phyloP scores from a whole-genome alignment of 73 alveolate species.

The Effrenium voratum region DNA sequence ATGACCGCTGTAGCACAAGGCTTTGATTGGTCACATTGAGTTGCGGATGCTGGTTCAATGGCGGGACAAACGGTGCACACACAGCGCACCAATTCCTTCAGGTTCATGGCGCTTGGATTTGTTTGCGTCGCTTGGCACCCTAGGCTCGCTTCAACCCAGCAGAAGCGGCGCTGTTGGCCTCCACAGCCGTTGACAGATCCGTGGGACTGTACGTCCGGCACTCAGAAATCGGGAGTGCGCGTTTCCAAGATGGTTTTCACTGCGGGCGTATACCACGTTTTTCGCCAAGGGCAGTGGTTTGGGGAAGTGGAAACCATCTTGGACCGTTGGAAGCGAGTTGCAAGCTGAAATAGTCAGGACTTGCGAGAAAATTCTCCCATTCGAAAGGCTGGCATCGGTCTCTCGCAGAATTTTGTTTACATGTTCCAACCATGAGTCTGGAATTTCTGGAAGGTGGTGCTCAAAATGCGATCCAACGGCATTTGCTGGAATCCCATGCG shows the following conservation, averaged over 20 bases:
- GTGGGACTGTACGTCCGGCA: conserved; percentile 94
- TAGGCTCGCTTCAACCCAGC: conserved; percentile 95
- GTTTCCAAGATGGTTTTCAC: too few relatives aligned
- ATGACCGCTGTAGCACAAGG: too few relatives aligned
- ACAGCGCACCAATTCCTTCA: too few relatives aligned
- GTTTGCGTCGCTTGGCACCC: neutral
- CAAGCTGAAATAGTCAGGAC: conserved; percentile 28
- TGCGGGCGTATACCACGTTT: too few relatives aligned
- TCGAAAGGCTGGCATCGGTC: conserved; percentile 81
- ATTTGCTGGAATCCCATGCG: conserved; percentile 96
- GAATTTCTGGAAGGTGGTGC: conserved; percentile 90
- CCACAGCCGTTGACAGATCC: conserved; percentile 95
- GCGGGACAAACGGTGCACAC: too few relatives aligned
- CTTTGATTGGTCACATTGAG: too few relatives aligned
- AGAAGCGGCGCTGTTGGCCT: conserved; percentile 95
- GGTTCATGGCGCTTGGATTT: too few relatives aligned
- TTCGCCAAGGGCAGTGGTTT: neutral
- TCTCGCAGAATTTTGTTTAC: too few relatives aligned
- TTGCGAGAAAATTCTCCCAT: conserved; percentile 96
- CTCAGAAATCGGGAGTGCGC: neutral
- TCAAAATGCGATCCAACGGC: conserved; percentile 95
- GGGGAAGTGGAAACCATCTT: neutral
- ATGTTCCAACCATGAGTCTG: too few relatives aligned
- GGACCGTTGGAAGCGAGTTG: neutral
- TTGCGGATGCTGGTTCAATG: too few relatives aligned